Percentiles rank a stretch among this genome's conserved stretches.
Conservation (phyloP, 2,329 filamentous ascomycete genomes). For the Chalara sp. region DNA sequence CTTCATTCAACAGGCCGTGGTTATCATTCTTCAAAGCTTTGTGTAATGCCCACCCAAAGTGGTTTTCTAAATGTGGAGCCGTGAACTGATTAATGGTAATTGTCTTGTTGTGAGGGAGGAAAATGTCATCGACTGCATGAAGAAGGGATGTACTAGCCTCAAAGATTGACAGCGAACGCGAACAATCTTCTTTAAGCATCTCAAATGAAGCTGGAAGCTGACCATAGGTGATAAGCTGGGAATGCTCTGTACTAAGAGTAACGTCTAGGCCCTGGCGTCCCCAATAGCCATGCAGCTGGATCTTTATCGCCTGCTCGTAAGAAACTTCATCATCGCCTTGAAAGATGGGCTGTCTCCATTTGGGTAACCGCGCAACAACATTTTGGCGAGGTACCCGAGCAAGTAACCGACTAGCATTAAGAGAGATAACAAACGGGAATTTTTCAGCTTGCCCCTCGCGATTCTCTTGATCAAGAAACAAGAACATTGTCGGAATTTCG, state of each 20-base stretch:
- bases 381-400: slow-evolving; percentile 38
- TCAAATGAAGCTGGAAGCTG: not conserved
- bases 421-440: slow-evolving; percentile 52
- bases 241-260: too few relatives aligned
- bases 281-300: not conserved
- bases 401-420: slow-evolving; percentile 36
- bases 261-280: not conserved
- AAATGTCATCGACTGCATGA: not conserved
- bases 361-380: slow-evolving; percentile 38
- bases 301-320: not conserved
- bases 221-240: not conserved
- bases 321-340: not conserved
- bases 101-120: not conserved
- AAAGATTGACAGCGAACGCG: not conserved
- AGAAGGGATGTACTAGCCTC: not conserved
- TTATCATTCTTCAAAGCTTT: not conserved
- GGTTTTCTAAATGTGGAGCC: not conserved
- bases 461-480: slow-evolving; percentile 49
- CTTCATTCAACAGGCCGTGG: not conserved
- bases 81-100: not conserved
- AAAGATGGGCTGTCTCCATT: slow-evolving; percentile 34
- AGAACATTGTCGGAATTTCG: slow-evolving; percentile 32
- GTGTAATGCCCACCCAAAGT: not conserved
- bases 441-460: slow-evolving; percentile 36
- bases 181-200: not conserved